phyloP scores from a whole-genome alignment of 2,329 filamentous ascomycete species.

The Diplodia intermedia region DNA sequence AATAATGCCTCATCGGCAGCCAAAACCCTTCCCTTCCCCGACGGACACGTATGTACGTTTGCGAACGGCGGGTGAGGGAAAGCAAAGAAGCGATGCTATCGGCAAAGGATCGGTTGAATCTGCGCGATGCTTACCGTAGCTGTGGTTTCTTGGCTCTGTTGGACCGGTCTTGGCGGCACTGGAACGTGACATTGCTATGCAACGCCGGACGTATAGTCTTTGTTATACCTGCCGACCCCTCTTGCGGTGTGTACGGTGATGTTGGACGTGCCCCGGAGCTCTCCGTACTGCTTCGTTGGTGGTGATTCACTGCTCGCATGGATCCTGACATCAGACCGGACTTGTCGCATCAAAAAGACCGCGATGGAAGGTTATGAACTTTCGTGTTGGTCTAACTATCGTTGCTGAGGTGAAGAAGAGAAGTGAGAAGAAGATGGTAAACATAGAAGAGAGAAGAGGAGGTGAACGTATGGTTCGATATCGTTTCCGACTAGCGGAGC shows the following conservation, averaged over 20 bases:
- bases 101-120: too few relatives aligned
- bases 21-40: background rate
- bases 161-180: too few relatives aligned
- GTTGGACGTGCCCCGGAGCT: background rate
- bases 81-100: background rate
- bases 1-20: constrained; percentile 19
- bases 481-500: constrained; percentile 20
- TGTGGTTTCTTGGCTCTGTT: too few relatives aligned
- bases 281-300: background rate
- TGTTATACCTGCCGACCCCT: background rate
- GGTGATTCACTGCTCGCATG: background rate
- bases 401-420: background rate
- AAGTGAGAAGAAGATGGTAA: background rate
- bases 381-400: background rate
- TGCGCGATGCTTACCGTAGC: too few relatives aligned
- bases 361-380: background rate
- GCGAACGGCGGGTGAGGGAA: background rate
- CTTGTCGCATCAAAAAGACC: background rate
- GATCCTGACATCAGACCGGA: background rate
- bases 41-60: background rate
- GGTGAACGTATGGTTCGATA: background rate
- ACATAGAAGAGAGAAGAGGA: background rate
- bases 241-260: background rate
- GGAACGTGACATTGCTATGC: background rate
- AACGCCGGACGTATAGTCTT: background rate